Percentiles rank a stretch among this genome's conserved stretches.
Conservation (phyloP, 2,329 filamentous ascomycete genomes). For the Aspergillus ustus region DNA sequence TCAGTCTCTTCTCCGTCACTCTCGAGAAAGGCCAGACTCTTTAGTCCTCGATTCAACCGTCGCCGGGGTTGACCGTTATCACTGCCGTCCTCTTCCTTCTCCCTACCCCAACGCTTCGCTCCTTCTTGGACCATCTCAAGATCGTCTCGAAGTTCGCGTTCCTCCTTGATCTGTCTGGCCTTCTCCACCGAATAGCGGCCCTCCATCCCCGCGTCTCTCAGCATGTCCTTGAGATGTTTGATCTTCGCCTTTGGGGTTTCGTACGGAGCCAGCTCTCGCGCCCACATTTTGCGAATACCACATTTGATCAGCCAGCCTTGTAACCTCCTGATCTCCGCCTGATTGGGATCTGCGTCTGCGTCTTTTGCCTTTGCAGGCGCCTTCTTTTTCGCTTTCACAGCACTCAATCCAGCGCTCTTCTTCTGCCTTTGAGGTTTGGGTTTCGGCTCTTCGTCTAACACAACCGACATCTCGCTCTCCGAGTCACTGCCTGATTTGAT, state of each 20-base stretch:
- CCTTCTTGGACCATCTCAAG: constrained; percentile 84
- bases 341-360: constrained; percentile 62
- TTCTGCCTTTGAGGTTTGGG: constrained; percentile 58
- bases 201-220: constrained; percentile 82
- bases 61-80: constrained; percentile 45
- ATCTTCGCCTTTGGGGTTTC: constrained; percentile 79
- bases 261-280: constrained; percentile 77
- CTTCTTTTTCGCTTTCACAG: constrained; percentile 39
- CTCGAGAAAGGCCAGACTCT: constrained; percentile 64
- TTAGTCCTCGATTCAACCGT: constrained; percentile 48
- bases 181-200: constrained; percentile 85
- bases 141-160: constrained; percentile 81
- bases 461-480: constrained; percentile 70
- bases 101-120: constrained; percentile 74
- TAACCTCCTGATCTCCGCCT: constrained; percentile 83
- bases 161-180: constrained; percentile 84
- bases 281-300: constrained; percentile 91
- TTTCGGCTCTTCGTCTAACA: constrained; percentile 75
- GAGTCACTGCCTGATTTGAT: constrained; percentile 53
- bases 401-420: constrained; percentile 32
- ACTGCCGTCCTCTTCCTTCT: constrained; percentile 47
- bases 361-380: constrained; percentile 48
- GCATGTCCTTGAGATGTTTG: constrained; percentile 75
- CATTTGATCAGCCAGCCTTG: constrained; percentile 88
- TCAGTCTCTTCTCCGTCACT: constrained; percentile 69